These are phyloP conservation scores for Aspergillus leporis DNA, from an alignment of 495 filamentous ascomycete species.

Conservation along the genomic window DNA sequence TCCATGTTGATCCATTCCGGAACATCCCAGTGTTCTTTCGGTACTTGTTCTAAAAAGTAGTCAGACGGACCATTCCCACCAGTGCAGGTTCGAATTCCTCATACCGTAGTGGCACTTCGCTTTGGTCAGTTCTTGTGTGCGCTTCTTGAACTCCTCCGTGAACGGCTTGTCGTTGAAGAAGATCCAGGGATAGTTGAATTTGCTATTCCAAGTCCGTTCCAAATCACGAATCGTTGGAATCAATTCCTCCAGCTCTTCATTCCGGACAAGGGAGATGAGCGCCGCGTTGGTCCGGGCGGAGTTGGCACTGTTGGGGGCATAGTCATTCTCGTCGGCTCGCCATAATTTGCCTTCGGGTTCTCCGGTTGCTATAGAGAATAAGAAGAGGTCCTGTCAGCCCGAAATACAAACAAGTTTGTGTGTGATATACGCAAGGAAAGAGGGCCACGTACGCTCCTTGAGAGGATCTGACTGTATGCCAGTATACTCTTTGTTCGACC, in stretches of 20 bases:
- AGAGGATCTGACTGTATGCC: conserved; percentile 75
- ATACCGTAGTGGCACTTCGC: conserved; percentile 82
- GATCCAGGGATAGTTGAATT: conserved; percentile 99
- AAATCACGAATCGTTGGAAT: conserved; percentile 85
- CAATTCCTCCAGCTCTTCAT: conserved; percentile 82
- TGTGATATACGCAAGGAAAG: conserved; percentile 5
- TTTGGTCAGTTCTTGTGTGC: conserved; percentile 76
- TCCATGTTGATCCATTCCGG: conserved; percentile 91
- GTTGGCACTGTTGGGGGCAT: conserved; percentile 69
- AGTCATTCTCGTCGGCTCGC: conserved; percentile 66
- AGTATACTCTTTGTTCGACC: conserved; percentile 33
- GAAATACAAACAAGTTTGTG: not conserved
- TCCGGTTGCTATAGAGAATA: conserved; percentile 59
- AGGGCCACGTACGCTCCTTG: conserved; percentile 65
- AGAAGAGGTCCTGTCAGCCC: conserved; percentile 2
- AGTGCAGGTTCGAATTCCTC: not conserved
- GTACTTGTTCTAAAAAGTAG: conserved; percentile 67
- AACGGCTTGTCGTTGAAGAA: conserved; percentile 98
- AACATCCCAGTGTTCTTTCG: conserved; percentile 90
- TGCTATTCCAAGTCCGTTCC: conserved; percentile 94
- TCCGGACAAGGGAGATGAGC: conserved; percentile 86
- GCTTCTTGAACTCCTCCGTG: conserved; percentile 84
- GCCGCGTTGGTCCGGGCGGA: conserved; percentile 89
- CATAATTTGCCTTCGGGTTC: conserved; percentile 77
- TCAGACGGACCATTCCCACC: conserved; percentile 16